These are phyloP conservation scores for Sporisorium exsertum DNA, from an alignment of 1,284 basidiomycete species.

Conservation along the genomic window DNA sequence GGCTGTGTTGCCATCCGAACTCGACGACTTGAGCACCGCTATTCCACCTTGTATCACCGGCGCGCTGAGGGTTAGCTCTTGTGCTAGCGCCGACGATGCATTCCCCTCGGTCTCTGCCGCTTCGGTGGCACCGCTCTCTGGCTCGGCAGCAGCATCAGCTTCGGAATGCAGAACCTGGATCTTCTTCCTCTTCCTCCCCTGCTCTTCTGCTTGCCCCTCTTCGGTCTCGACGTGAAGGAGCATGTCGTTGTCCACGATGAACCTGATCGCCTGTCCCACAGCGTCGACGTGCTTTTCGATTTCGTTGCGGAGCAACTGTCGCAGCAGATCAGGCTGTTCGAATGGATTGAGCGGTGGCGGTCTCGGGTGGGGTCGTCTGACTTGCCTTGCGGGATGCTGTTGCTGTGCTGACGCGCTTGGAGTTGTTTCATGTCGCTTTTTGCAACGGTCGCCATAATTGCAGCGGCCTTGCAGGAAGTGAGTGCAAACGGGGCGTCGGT, in stretches of 20 bases:
- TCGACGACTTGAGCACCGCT: slow-evolving; percentile 19
- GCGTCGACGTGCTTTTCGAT: slow-evolving; percentile 91
- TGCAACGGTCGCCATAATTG: slow-evolving; percentile 56
- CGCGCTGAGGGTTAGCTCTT: slow-evolving; percentile 13
- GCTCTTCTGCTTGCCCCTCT: slow-evolving; percentile 81
- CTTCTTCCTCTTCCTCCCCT: slow-evolving; percentile 63
- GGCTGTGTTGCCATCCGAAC: neutral
- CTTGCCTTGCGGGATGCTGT: slow-evolving; percentile 1
- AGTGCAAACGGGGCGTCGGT: slow-evolving; percentile 44
- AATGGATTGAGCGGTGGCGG: slow-evolving; percentile 62
- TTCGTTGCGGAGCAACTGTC: slow-evolving; percentile 82
- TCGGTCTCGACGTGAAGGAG: slow-evolving; percentile 83
- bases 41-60: slow-evolving; percentile 28
- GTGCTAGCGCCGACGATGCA: neutral
- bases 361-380: slow-evolving; percentile 51
- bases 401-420: slow-evolving; percentile 3
- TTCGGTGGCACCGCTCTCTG: neutral
- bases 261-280: slow-evolving; percentile 90
- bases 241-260: slow-evolving; percentile 92
- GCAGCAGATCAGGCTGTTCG: slow-evolving; percentile 62
- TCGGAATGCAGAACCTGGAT: slow-evolving; percentile 36
- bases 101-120: neutral
- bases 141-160: neutral
- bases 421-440: slow-evolving; percentile 46
- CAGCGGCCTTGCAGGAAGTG: slow-evolving; percentile 57